Evolutionary conservation across 2,329 filamentous ascomycete species (phyloP).

Genomic region (Aspergillus sojae): DNA sequence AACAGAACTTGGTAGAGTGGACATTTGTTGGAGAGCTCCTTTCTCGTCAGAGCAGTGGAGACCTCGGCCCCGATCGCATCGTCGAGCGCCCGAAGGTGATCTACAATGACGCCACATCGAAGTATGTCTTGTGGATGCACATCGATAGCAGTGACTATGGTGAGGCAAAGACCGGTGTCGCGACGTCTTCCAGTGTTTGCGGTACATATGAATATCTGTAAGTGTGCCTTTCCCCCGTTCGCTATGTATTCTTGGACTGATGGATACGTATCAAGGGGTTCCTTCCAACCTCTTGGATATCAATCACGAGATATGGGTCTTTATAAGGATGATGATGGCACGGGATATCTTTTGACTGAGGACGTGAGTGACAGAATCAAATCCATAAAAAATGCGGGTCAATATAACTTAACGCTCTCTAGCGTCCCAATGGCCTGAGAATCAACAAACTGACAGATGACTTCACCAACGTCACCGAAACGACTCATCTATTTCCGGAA

Average conservation of each 20-base stretch:
- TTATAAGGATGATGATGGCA: constrained; percentile 63
- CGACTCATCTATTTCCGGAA: constrained; percentile 56
- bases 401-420: background rate
- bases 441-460: constrained; percentile 47
- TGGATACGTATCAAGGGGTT: background rate
- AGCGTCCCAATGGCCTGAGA: constrained; percentile 20
- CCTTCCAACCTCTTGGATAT: constrained; percentile 51
- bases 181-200: constrained; percentile 61
- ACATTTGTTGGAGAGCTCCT: constrained; percentile 62
- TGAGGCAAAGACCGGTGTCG: constrained; percentile 67
- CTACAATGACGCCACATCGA: constrained; percentile 64
- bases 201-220: constrained; percentile 58
- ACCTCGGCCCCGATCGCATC: constrained; percentile 63
- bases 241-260: background rate
- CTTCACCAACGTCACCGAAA: constrained; percentile 56
- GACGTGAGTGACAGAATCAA: constrained; percentile 51
- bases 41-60: constrained; percentile 54
- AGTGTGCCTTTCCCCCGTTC: background rate
- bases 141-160: constrained; percentile 64
- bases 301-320: constrained; percentile 63
- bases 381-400: accelerated
- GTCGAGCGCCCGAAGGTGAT: constrained; percentile 71
- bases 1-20: constrained; percentile 64
- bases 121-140: constrained; percentile 72
- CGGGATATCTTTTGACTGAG: constrained; percentile 64